These are phyloP conservation scores for Isabelozyma gotoi DNA, from an alignment of 805 yeast species.

Conservation along the genomic window DNA sequence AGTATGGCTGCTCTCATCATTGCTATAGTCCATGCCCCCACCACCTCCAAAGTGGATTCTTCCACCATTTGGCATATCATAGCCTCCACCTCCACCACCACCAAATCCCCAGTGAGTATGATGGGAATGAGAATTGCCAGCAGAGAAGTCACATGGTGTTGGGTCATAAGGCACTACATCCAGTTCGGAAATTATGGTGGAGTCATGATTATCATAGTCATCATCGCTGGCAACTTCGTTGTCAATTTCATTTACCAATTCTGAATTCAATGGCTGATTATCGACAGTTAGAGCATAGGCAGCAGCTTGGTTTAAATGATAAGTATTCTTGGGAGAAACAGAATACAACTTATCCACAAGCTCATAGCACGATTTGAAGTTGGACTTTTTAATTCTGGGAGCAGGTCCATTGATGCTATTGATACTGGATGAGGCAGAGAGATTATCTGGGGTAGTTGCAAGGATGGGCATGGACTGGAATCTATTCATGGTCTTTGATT, in stretches of 20 bases:
- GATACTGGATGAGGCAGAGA: background rate
- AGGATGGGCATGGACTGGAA: conserved; percentile 2
- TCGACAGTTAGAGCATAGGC: conserved; percentile 20
- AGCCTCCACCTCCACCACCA: conserved; percentile 27
- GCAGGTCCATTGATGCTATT: background rate
- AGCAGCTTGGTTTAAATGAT: conserved; percentile 27
- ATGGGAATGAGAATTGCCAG: background rate
- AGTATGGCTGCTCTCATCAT: conserved; percentile 2
- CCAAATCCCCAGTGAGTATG: conserved; percentile 14
- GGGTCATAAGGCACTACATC: conserved; percentile 1
- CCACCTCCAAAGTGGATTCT: conserved; percentile 26
- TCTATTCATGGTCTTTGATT: background rate
- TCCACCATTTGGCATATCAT: conserved; percentile 20
- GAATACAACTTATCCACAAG: conserved; percentile 38
- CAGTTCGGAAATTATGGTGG: background rate
- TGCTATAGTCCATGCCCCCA: conserved; percentile 22
- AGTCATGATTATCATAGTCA: background rate
- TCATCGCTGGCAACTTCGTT: background rate
- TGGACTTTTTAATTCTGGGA: background rate
- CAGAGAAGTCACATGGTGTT: background rate
- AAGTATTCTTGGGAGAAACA: conserved; percentile 41
- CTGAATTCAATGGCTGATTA: conserved; percentile 2
- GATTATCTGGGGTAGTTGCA: background rate
- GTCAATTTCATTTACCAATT: background rate
- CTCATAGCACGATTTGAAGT: conserved; percentile 19